phyloP scores from a whole-genome alignment of 768 basidiomycete species.

The Naganishia onofrii region DNA sequence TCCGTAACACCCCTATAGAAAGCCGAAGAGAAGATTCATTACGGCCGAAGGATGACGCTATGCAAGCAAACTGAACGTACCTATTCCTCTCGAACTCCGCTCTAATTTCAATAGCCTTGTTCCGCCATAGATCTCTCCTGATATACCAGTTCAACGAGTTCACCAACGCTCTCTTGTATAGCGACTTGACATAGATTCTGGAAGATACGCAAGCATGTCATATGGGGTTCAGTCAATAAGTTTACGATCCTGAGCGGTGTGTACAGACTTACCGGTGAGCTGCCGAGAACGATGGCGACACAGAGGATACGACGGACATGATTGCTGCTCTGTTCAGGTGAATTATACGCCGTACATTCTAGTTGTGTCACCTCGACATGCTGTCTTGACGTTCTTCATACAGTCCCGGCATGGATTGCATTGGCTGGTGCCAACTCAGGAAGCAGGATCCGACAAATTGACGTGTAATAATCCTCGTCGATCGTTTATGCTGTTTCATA shows the following conservation, averaged over 20 bases:
- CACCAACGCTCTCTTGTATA: slow-evolving; percentile 81
- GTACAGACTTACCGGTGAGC: slow-evolving; percentile 27
- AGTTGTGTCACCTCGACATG: neutral
- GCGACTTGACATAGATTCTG: slow-evolving; percentile 80
- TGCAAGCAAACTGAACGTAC: slow-evolving; percentile 55
- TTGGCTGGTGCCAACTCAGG: neutral
- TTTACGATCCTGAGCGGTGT: too few species aligned
- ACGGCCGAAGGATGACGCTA: neutral
- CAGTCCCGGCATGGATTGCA: neutral
- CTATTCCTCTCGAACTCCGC: slow-evolving; percentile 92
- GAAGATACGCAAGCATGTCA: slow-evolving; percentile 41
- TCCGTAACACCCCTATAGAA: slow-evolving; percentile 70
- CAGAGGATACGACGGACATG: slow-evolving; percentile 23
- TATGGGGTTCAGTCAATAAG: neutral
- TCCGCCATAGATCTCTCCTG: slow-evolving; percentile 79
- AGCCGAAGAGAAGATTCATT: neutral
- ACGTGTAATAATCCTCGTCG: neutral
- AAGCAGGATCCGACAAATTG: neutral
- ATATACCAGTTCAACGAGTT: slow-evolving; percentile 89
- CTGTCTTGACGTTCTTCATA: neutral
- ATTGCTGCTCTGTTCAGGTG: neutral
- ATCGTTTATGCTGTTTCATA: neutral
- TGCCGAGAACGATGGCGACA: slow-evolving; percentile 28
- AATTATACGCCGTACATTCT: neutral
- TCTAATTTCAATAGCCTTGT: slow-evolving; percentile 76